Conservation (phyloP, 2,329 filamentous ascomycete genomes). For the Ascosphaera apis region DNA sequence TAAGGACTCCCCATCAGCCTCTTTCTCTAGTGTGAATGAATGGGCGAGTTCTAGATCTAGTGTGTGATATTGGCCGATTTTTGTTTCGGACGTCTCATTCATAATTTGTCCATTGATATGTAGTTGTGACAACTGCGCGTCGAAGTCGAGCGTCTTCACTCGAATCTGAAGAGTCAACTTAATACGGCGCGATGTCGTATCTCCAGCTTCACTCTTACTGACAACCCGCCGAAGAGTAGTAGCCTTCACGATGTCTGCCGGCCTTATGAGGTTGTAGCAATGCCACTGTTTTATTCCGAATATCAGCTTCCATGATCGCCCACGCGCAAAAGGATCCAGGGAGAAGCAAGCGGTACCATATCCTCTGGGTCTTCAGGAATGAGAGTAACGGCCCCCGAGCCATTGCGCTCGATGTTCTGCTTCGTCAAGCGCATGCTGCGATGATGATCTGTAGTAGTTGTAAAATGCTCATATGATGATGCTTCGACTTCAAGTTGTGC, state of each 20-base stretch:
- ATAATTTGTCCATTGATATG: constrained; percentile 44
- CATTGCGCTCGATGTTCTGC: constrained; percentile 41
- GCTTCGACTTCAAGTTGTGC: too few species aligned
- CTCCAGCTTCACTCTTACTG: constrained; percentile 33
- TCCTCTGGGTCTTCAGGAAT: constrained; percentile 53
- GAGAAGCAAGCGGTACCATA: constrained; percentile 34
- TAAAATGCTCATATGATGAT: too few species aligned
- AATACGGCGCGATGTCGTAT: constrained; percentile 38
- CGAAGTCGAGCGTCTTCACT: constrained; percentile 45
- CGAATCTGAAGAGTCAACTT: constrained; percentile 41
- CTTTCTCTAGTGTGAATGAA: constrained; percentile 73
- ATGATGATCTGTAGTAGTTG: not conserved
- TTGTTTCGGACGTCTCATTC: constrained; percentile 43
- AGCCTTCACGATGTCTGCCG: constrained; percentile 39
- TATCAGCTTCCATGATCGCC: not conserved
- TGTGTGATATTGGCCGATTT: constrained; percentile 44
- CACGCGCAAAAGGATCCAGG: not conserved
- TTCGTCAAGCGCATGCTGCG: constrained; percentile 45
- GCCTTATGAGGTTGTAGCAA: constrained; percentile 48
- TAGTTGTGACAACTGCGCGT: constrained; percentile 41
- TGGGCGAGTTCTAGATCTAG: constrained; percentile 70
- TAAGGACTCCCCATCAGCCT: constrained; percentile 17
- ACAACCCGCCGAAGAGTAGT: constrained; percentile 43
- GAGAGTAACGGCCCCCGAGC: constrained; percentile 41
- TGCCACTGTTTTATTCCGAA: constrained; percentile 46